Evolutionary conservation across 768 basidiomycete genomes (phyloP), one percentile per base, ranked within the genome.

Genomic region (Suillus spraguei): DNA sequence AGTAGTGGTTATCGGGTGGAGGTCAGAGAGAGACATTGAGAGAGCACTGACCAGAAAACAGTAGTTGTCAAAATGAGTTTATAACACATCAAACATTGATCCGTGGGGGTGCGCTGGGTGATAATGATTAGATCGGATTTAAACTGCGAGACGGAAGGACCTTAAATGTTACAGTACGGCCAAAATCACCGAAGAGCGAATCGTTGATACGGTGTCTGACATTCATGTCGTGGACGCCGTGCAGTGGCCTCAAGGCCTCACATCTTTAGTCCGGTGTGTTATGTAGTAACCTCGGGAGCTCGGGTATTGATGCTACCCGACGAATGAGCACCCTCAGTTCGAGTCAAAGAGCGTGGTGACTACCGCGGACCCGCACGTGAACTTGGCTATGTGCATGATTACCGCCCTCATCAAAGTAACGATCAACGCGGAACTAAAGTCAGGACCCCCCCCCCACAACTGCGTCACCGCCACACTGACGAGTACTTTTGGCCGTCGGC

Each of bases 341-440:
- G 54, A 62, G 61, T 62, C 55, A 59, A 17, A 36, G 13, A 32
- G 3, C 9, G 9, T 33, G 44, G 3, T 28, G 10, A 9, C 28
- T 41, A 62, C 61, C 61, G 49, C 49, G 61, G 61, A 3, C 3
- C 54, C 61, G 61, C 50, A 52, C 50, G 28, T 52, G 50, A 50
- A 28, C 14, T n/a, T 61, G 39, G 61, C 17, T 50, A 24, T 28
- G 13, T 58, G 8, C 20, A 33, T 53, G 50, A 55, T 46, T 20
- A 35, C 38, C 24, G 17, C 17, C 4, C 44, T 4, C 39, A 60
- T 60, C 49, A 60, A 60, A 62, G 28, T 20, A 39, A 52, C 49
- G 62, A 63, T 35, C 33, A 63, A 52, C 2, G 49, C 63, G 63
- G 63, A 61, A 36, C 16, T 53, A 11, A 11, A 39, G 59, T 64